Evolutionary conservation across 2,329 filamentous ascomycete genomes (phyloP).

Genomic region (Ceratocystis cacaofunesta): DNA sequence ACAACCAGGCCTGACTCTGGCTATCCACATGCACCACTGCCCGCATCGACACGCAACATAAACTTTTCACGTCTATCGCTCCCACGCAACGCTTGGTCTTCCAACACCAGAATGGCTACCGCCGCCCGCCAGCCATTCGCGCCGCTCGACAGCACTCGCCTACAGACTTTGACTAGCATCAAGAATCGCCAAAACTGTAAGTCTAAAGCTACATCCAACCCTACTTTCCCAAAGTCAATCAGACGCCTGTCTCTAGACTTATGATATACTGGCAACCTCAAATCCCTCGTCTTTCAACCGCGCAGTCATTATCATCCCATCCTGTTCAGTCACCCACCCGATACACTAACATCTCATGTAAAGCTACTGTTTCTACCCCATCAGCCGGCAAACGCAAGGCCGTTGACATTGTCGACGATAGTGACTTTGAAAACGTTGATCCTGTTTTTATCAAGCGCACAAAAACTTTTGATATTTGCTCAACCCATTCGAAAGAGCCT

Average conservation of each 20-base stretch:
- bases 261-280: neutral
- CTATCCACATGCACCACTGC: neutral
- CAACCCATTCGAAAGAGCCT: conserved; percentile 26
- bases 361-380: conserved; percentile 20
- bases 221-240: neutral
- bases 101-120: conserved; percentile 34
- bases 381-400: conserved; percentile 43
- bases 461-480: conserved; percentile 28
- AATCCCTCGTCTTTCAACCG: neutral
- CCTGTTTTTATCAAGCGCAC: conserved; percentile 44
- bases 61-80: neutral
- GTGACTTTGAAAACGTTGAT: conserved; percentile 48
- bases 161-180: conserved; percentile 56
- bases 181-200: conserved; percentile 67
- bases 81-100: neutral
- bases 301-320: neutral
- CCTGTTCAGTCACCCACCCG: conserved; percentile 24
- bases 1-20: neutral
- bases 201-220: conserved; percentile 21
- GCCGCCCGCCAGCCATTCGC: conserved; percentile 58
- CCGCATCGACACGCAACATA: neutral
- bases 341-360: conserved; percentile 3
- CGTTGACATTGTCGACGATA: conserved; percentile 32
- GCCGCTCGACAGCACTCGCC: conserved; percentile 51
- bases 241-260: neutral